Conservation (phyloP, 2,329 filamentous ascomycete genomes). For the Fusarium sp. region DNA sequence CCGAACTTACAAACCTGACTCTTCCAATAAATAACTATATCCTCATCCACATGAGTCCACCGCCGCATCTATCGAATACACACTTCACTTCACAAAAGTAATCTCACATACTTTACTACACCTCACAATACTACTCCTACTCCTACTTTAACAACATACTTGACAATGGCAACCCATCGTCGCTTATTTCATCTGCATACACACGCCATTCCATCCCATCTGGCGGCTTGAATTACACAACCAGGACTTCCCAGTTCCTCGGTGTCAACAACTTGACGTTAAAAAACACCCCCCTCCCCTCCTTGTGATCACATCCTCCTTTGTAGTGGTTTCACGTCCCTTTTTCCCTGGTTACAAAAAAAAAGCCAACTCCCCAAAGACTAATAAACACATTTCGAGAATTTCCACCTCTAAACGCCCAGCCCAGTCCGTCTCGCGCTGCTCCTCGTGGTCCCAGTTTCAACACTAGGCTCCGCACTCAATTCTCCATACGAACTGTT, state of each 20-base stretch:
- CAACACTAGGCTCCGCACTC: background rate
- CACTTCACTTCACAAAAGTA: background rate
- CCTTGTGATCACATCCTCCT: conserved; percentile 8
- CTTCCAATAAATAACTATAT: too few relatives aligned
- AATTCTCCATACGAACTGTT: conserved; percentile 6
- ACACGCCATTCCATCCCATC: conserved; percentile 21
- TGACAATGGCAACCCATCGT: conserved; percentile 19
- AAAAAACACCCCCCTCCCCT: conserved; percentile 3
- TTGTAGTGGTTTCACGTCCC: conserved; percentile 18
- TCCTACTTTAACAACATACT: background rate
- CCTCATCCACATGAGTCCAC: background rate
- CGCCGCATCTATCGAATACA: background rate
- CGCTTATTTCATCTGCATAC: conserved; percentile 33
- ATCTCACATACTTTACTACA: background rate
- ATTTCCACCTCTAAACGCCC: conserved; percentile 43
- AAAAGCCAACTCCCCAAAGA: conserved; percentile 34
- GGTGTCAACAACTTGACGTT: conserved; percentile 14
- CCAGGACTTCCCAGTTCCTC: conserved; percentile 23
- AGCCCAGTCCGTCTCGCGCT: conserved; percentile 21
- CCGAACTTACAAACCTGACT: background rate
- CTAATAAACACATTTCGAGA: conserved; percentile 36
- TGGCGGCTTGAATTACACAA: conserved; percentile 35
- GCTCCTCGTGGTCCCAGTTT: background rate
- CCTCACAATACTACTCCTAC: background rate
- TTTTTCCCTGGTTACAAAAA: conserved; percentile 33